Evolutionary conservation across 371 early-diverging fungal genomes (phyloP).

Genomic region (Apophysomyces variabilis): DNA sequence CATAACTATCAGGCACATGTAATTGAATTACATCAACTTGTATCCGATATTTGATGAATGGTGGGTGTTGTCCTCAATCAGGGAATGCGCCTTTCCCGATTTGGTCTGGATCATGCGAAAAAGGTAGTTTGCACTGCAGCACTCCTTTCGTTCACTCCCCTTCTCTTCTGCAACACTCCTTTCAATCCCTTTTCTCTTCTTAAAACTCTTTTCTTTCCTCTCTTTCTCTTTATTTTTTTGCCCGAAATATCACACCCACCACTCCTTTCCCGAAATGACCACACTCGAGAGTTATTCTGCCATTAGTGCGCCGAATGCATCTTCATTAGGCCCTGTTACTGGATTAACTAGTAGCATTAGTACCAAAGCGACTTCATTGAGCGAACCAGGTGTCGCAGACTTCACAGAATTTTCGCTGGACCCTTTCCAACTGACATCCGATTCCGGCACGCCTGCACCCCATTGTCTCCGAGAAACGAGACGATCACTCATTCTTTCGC

Average conservation of each 20-base stretch:
- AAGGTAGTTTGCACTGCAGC: slow-evolving; percentile 5
- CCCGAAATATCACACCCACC: background rate
- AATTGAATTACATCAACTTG: too few relatives aligned
- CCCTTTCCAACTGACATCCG: slow-evolving; percentile 29
- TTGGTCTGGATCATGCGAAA: slow-evolving; percentile 9
- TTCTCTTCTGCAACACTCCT: slow-evolving; percentile 7
- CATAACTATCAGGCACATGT: too few relatives aligned
- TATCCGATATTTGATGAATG: background rate
- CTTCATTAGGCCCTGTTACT: slow-evolving; percentile 6
- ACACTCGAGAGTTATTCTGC: slow-evolving; percentile 19
- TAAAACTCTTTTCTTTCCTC: slow-evolving; percentile 5
- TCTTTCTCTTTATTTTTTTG: background rate
- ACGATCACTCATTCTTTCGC: slow-evolving; percentile 33
- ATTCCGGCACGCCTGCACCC: slow-evolving; percentile 29
- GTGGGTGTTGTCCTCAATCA: background rate
- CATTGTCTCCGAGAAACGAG: slow-evolving; percentile 34
- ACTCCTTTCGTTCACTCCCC: slow-evolving; percentile 2
- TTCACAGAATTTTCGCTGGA: slow-evolving; percentile 36
- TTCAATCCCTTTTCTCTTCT: slow-evolving; percentile 4
- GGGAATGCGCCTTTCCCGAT: background rate
- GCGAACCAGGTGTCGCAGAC: slow-evolving; percentile 16
- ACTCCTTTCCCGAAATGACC: slow-evolving; percentile 13
- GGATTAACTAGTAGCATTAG: slow-evolving; percentile 8
- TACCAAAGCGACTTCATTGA: slow-evolving; percentile 9
- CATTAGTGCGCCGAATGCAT: slow-evolving; percentile 16